Conservation (phyloP, 495 filamentous ascomycete species). For the Aspergillus heteromorphus region DNA sequence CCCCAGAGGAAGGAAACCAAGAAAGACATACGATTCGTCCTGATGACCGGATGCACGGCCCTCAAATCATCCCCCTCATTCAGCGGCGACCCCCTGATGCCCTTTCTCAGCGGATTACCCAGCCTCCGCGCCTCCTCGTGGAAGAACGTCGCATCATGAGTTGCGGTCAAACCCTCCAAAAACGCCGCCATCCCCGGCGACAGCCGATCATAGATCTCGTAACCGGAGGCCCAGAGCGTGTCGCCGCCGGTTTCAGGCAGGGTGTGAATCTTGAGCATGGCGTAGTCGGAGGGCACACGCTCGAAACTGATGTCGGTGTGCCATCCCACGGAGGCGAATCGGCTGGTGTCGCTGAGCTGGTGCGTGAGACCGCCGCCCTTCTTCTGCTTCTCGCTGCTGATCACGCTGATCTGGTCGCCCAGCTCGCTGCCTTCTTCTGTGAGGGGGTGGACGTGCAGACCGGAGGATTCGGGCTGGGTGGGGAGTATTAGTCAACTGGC, state of each 20-base stretch:
- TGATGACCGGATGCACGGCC: constrained; percentile 64
- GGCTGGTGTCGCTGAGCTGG: constrained; percentile 28
- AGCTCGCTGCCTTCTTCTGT: constrained; percentile 34
- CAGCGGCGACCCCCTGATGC: constrained; percentile 40
- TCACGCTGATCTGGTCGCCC: constrained; percentile 34
- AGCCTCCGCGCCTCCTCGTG: constrained; percentile 27
- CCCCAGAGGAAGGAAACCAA: constrained; percentile 4
- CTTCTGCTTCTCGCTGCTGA: constrained; percentile 35
- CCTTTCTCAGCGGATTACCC: constrained; percentile 23
- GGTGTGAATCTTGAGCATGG: constrained; percentile 52
- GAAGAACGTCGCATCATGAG: constrained; percentile 51
- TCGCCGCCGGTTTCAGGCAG: constrained; percentile 71
- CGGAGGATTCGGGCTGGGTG: constrained; percentile 50
- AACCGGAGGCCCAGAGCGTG: constrained; percentile 42
- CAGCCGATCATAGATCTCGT: constrained; percentile 59
- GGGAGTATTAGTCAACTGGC: constrained; percentile 49
- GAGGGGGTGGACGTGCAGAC: constrained; percentile 65
- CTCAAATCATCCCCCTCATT: constrained; percentile 57
- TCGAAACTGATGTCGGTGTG: constrained; percentile 70
- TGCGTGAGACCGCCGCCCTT: constrained; percentile 32
- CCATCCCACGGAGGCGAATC: constrained; percentile 45
- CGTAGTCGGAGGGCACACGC: constrained; percentile 60
- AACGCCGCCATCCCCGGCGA: constrained; percentile 57
- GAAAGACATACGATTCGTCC: constrained; percentile 62
- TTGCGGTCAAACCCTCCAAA: constrained; percentile 62